Conservation (phyloP, 2,329 filamentous ascomycete species). For the Escovopsis sp. region DNA sequence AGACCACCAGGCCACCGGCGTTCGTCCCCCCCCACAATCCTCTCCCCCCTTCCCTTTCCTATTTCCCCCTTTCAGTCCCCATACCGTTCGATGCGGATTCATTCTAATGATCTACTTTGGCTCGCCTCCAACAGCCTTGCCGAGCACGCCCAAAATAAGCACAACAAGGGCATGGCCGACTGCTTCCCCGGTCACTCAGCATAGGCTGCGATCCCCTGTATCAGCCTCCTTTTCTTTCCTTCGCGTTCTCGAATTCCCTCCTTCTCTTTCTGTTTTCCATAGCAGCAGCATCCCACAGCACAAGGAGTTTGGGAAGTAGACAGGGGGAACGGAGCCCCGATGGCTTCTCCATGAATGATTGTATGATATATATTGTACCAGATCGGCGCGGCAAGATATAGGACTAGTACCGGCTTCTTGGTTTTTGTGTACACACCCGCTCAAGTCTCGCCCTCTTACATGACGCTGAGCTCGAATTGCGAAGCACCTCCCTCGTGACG, state of each 20-base stretch:
- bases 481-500: too few species aligned
- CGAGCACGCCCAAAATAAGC: slow-evolving; percentile 62
- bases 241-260: too few species aligned
- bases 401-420: too few species aligned
- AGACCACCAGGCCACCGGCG: slow-evolving; percentile 60
- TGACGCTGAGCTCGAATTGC: too few species aligned
- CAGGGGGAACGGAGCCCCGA: slow-evolving; percentile 1
- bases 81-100: neutral
- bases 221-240: neutral
- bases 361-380: too few species aligned
- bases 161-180: slow-evolving; percentile 54
- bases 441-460: neutral
- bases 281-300: slow-evolving; percentile 2
- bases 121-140: slow-evolving; percentile 33
- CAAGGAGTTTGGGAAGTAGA: slow-evolving; percentile 5
- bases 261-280: neutral
- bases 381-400: too few species aligned
- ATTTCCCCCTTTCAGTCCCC: too few species aligned
- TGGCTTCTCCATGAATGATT: too few species aligned
- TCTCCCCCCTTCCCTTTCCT: neutral
- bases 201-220: neutral
- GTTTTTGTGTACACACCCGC: too few species aligned
- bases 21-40: slow-evolving; percentile 23
- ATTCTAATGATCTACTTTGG: neutral
- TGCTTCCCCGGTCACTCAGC: slow-evolving; percentile 50